Evolutionary conservation across 1,139 yeast genomes (phyloP), one percentile per base, ranked within the genome.

Genomic region (Kurtzmaniella quercitrusa): DNA sequence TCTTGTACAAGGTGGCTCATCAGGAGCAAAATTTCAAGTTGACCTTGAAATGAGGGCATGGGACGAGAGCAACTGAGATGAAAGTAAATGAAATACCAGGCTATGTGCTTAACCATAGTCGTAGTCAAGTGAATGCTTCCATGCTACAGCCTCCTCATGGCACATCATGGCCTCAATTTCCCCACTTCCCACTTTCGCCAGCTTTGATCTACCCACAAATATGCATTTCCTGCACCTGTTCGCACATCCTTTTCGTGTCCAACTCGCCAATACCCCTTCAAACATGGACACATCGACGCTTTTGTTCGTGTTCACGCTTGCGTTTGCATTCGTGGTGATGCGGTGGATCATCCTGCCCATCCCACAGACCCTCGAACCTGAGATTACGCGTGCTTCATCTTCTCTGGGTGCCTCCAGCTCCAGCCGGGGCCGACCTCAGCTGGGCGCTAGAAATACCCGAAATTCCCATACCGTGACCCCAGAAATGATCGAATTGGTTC

Each of bases 401-500:
- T 16, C 45, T 16, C 39, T 31, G 19, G 37, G 33, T 18, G 38
- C 46, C n/a, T 23, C 44, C 11, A 19, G 37, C 43, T 41, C 47
- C 43, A 39, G 47, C 23, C 4, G 23, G 23, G 23, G 8, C 8
- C 23, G 8, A 21, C 23, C 23, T 21, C 23, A 21, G 8, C 23
- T 21, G 23, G 8, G 23, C 8, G 4, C 8, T 10, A 27, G 31
- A 27, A 27, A 7, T 6, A 48, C 57, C 34, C 53, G 64, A 44
- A 42, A 62, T 15, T 67, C 77, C 44, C 77, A 95, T 44, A 74
- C 69, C 2, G 85, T 86, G n/a, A 85, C 89, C 2, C 77, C 73
- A 10, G 82, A 79, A 49, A 91, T 91, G 98, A 73, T 91, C 41
- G 94, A 86, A 51, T 83, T 87, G 1, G 97, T 91, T 1, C 88